Evolutionary conservation across 192 early-diverging fungal genomes (phyloP), one percentile per base, ranked within the genome.

Genomic region (Backusella parvicylindrica): DNA sequence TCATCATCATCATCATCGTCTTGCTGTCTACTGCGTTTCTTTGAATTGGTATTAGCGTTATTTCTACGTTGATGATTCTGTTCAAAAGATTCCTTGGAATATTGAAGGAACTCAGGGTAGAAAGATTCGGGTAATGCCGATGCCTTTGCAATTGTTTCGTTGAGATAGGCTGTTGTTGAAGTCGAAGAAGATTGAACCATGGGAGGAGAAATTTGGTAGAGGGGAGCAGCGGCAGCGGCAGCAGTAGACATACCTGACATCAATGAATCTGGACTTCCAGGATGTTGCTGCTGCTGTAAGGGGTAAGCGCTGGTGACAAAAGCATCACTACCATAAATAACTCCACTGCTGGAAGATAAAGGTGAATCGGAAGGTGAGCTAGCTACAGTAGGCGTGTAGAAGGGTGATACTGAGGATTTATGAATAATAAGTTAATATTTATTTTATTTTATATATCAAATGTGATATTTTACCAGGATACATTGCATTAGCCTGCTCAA

Each of bases 101-200:
- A 81, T 37, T 81, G 80, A 23, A 77, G 36, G 36, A 81, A 81
- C 49, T 81, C 80, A 18, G 80, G 80, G 68, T 77, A 81, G 56
- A 81, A 81, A 16, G 76, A 65, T 50, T 81, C 80, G 28, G 80
- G 80, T 40, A 81, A 64, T 26, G 81, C 72, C 9, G 81, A 79
- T n/a, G 76, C 80, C 68, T 81, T 81, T 50, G 80, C 80, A 50
- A 68, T 77, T 16, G 76, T 81, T 74, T 81, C 80, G 50, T 71
- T 81, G 26, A 81, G 66, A 64, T 60, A 75, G 40, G 74, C 66
- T 41, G 74, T 38, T 33, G 81, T 76, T 9, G 50, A 63, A 9
- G 53, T 37, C 13, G 75, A 76, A 11, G 53, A 70, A 12, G 75
- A 76, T 60, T 69, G 68, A 23, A 76, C 75, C 37, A 76, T 35